phyloP scores from a whole-genome alignment of 345 rosid species.

The Eucalyptus decipiens region DNA sequence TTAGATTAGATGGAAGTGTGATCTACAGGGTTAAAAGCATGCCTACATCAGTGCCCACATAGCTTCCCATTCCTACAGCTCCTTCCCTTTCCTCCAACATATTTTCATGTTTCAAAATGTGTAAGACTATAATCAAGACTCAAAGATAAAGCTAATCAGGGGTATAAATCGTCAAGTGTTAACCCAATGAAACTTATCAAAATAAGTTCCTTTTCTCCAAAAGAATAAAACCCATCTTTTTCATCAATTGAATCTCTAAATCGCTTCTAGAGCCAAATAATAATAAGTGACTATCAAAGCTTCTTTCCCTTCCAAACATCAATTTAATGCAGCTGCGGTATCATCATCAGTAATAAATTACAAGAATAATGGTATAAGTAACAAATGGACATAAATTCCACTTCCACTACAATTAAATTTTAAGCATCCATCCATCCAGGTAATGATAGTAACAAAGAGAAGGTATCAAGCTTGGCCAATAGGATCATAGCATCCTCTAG shows the following conservation, averaged over 20 bases:
- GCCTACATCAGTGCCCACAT: neutral
- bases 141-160: neutral
- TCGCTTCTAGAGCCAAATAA: neutral
- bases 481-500: neutral
- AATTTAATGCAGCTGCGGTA: neutral
- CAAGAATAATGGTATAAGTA: neutral
- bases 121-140: neutral
- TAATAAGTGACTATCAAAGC: neutral
- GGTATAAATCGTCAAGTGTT: neutral
- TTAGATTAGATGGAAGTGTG: neutral
- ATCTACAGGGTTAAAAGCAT: neutral
- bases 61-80: neutral
- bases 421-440: neutral
- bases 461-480: neutral
- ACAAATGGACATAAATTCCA: neutral
- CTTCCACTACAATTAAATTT: neutral
- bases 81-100: neutral
- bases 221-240: neutral
- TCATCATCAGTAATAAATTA: neutral
- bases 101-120: neutral
- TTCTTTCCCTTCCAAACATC: neutral
- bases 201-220: neutral
- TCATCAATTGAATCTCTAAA: neutral
- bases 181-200: neutral
- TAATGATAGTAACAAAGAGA: neutral